Evolutionary conservation across 106 monocot genomes (phyloP), one percentile per base, ranked within the genome.

Genomic region (Dendrobium chrysotoxum): DNA sequence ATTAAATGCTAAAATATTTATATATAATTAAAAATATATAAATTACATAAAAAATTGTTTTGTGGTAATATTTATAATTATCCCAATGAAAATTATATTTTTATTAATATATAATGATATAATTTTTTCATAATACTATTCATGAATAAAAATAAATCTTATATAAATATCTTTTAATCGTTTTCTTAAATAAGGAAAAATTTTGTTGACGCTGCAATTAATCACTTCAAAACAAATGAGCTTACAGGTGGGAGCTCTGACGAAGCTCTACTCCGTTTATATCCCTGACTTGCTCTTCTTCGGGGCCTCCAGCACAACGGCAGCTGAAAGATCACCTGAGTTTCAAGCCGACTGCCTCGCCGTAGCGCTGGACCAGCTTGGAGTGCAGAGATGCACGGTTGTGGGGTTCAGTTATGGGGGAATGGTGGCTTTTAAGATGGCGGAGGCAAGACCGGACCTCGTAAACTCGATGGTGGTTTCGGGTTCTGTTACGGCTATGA

Each of bases 391-490:
- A 20, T 97, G 94, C 89, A 88, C 92, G 2, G 76, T 91, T n/a
- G 94, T 94, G 18, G 97, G 94, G 66, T 97, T 96, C 80, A 96
- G 93, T 87, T 96, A 96, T 53, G 96, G 96, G 0, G 96, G 96
- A 28, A 93, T 96, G 92, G 96, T 96, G 75, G 86, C 96, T 50
- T 96, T 90, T 78, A 92, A 93, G 77, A 83, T 97, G 86, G 94
- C 93, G 0, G 96, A 90, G 84, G 20, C 74, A 31, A 68, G 84
- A 58, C 92, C 93, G 26, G 90, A 89, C 42, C 79, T 97, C 28
- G 89, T 97, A 15, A 42, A 75, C 25, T 35, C 85, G 1, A 65
- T 97, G 72, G 92, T 97, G 4, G 75, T 84, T 46, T 84, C 84
- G 0, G 84, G 84, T 3, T 84, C 84, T 3, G 75, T 84, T 15